Conservation (phyloP, 257 asterid species). For the Datura wrightii region DNA sequence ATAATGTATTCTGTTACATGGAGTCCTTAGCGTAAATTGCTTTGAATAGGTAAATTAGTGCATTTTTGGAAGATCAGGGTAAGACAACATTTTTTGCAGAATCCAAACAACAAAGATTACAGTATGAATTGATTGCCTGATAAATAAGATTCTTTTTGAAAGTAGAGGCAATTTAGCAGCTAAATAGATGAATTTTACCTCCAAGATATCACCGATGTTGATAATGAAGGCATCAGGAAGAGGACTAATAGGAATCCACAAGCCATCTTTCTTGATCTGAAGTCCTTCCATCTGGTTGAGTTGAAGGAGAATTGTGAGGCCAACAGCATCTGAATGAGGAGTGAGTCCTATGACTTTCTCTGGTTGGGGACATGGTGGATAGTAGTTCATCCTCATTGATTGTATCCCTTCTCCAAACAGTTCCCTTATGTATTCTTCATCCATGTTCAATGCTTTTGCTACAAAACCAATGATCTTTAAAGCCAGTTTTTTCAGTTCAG, state of each 20-base stretch:
- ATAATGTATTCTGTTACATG: not conserved
- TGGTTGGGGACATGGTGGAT: conserved; percentile 39
- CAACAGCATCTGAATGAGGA: conserved; percentile 39
- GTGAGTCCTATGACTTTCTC: conserved; percentile 35
- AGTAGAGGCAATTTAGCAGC: not conserved
- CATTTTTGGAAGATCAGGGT: not conserved
- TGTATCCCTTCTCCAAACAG: not conserved
- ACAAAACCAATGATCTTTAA: conserved; percentile 45
- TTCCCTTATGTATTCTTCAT: conserved; percentile 43
- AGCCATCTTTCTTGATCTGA: conserved; percentile 32
- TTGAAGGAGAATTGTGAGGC: conserved; percentile 36
- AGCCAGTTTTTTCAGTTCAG: conserved; percentile 46
- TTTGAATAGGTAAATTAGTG: not conserved
- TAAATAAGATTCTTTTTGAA: not conserved
- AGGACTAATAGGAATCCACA: conserved; percentile 38
- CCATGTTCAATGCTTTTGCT: conserved; percentile 52
- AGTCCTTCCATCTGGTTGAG: conserved; percentile 36
- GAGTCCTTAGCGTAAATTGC: not conserved
- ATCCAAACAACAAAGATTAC: not conserved
- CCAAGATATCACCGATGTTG: conserved; percentile 39
- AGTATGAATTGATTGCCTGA: not conserved
- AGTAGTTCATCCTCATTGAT: conserved; percentile 31
- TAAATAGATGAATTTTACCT: conserved; percentile 8
- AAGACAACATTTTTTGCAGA: not conserved
- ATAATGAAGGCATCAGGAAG: conserved; percentile 36